These are phyloP conservation scores for Suillus bovinus DNA, from an alignment of 768 basidiomycete species.

Conservation along the genomic window DNA sequence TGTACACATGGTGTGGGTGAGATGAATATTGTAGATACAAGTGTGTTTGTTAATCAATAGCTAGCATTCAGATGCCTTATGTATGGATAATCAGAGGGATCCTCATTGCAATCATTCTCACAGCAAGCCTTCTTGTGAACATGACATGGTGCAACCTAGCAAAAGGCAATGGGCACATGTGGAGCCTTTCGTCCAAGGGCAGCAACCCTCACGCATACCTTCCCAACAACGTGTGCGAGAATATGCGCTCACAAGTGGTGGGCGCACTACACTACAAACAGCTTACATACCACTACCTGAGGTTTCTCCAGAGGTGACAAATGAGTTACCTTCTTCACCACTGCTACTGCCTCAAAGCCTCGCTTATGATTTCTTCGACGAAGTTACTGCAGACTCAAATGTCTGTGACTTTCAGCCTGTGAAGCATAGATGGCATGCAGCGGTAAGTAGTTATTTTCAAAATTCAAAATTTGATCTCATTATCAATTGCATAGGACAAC, in stretches of 20 bases:
- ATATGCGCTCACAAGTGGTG: not conserved
- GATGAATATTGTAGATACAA: too few relatives aligned
- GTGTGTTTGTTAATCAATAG: too few relatives aligned
- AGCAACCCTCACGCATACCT: not conserved
- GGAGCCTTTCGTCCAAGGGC: not conserved
- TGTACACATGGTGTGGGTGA: too few relatives aligned
- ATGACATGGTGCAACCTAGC: not conserved
- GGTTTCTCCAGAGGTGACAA: not conserved
- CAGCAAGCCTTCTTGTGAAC: not conserved
- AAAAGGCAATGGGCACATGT: not conserved
- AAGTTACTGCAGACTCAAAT: not conserved
- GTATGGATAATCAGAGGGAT: not conserved
- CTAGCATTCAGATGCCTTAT: not conserved
- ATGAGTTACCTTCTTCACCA: not conserved
- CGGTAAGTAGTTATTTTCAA: not conserved
- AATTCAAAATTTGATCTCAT: not conserved
- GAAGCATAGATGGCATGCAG: not conserved
- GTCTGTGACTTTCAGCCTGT: not conserved
- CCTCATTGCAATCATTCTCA: not conserved
- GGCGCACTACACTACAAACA: not conserved
- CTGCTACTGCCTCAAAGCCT: too few relatives aligned
- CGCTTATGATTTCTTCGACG: not conserved
- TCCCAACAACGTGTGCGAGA: not conserved
- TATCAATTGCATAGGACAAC: not conserved
- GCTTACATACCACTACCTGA: not conserved